phyloP scores from a whole-genome alignment of 495 filamentous ascomycete genomes.

The Talaromyces proteolyticus region DNA sequence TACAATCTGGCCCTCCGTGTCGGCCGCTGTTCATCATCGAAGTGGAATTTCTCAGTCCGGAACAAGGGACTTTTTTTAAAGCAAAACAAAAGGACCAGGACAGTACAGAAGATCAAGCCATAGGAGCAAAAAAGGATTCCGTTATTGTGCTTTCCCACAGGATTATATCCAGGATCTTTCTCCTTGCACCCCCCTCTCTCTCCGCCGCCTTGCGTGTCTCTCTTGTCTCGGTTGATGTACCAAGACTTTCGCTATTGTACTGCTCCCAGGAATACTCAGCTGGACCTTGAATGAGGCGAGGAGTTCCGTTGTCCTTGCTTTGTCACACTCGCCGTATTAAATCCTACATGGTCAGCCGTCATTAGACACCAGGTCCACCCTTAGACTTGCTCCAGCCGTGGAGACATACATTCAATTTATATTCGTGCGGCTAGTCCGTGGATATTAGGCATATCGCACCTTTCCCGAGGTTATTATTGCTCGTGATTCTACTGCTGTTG shows the following conservation, averaged over 20 bases:
- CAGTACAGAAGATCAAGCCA: slow-evolving; percentile 1
- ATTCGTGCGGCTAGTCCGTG: too few relatives aligned
- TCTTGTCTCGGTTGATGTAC: slow-evolving; percentile 9
- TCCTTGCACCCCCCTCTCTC: slow-evolving; percentile 18
- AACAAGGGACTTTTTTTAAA: background rate
- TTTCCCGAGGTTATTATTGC: too few relatives aligned
- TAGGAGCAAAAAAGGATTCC: background rate
- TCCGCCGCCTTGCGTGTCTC: slow-evolving; percentile 11
- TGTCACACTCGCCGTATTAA: too few relatives aligned
- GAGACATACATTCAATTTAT: background rate
- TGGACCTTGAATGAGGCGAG: slow-evolving; percentile 6
- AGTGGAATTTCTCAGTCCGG: background rate
- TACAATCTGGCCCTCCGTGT: background rate
- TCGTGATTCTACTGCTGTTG: slow-evolving; percentile 9
- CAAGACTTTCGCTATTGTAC: slow-evolving; percentile 4
- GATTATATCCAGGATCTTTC: slow-evolving; percentile 15
- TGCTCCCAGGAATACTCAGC: slow-evolving; percentile 5
- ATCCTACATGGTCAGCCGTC: too few relatives aligned
- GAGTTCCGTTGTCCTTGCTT: background rate
- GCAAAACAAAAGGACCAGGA: background rate
- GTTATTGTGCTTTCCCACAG: slow-evolving; percentile 8
- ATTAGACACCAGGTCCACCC: background rate
- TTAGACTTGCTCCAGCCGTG: background rate
- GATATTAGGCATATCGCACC: too few relatives aligned
- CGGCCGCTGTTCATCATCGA: background rate